Evolutionary conservation across 768 basidiomycete species (phyloP).

Genomic region (Boletus speciosus): DNA sequence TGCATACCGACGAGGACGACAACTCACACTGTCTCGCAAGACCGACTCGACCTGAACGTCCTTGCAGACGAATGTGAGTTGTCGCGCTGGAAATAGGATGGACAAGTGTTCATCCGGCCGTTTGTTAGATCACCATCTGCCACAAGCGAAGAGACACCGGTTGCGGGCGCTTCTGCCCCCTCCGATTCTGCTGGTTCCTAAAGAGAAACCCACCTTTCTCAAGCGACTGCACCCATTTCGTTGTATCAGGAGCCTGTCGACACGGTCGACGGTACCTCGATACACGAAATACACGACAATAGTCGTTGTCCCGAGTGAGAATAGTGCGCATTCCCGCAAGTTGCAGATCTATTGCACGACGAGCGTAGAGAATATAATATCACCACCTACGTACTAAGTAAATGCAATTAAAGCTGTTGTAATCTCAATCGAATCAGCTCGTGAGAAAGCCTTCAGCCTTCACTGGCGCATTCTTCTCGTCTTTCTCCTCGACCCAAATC

Average conservation of each 20-base stretch:
- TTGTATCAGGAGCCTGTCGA: background rate
- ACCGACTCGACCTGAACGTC: background rate
- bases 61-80: constrained; percentile 4
- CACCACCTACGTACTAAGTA: background rate
- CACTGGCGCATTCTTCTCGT: background rate
- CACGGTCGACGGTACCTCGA: background rate
- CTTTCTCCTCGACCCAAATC: background rate
- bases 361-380: constrained; percentile 1
- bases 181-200: background rate
- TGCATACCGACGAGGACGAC: background rate
- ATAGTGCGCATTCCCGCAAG: background rate
- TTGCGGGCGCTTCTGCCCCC: background rate
- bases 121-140: constrained; percentile 6
- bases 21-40: background rate
- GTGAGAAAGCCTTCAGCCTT: constrained; percentile 14
- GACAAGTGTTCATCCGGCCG: background rate
- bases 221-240: constrained; percentile 14
- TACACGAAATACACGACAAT: background rate
- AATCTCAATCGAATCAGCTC: background rate
- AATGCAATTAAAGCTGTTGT: background rate
- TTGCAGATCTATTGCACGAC: constrained; percentile 9
- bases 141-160: background rate
- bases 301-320: constrained; percentile 5
- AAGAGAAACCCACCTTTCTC: constrained; percentile 1
- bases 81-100: background rate